Base-by-base conservation (phyloP, 169 alveolate species). In the Plasmodium chabaudi region DNA sequence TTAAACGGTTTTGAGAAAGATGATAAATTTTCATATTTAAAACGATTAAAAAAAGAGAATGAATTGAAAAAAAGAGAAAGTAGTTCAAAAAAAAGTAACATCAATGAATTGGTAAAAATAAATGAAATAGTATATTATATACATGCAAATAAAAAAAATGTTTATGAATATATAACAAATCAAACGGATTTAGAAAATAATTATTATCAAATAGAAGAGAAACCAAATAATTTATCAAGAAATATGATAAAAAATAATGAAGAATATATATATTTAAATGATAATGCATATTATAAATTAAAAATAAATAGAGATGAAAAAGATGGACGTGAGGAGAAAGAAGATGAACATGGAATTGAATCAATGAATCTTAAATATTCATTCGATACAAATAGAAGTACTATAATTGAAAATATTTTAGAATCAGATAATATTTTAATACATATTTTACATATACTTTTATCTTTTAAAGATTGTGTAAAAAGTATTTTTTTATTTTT, bases 191-290 rank as follows among this genome's bases (percentile, higher is more conserved):
- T 79, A 67, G 89, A 79, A 60, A 79, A 79, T 57, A 79, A 56
- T 42, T 79, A 79, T 65, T 79, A 79, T 79, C 89, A 79, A 69
- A 79, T 79, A 25, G 89, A 79, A n/a, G 89, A 79, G 63, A 79
- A 65, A 47, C 89, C 89, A 13, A 56, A 47, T 42, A 57, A 60
- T 17, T 12, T 79, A 23, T 15, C 82, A 13, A 9, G 70, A 3
- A 56, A 65, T 79, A 4, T 79, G 42, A 51, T 79, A 44, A 79
- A 44, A 39, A 70, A 79, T 13, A 79, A 79, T 79, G 89, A 79
- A 53, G 89, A 79, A 10, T 79, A 79, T 39, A 56, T 79, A 9
- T 79, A 79, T 47, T 25, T 79, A 55, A 79, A 79, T 69, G 89
- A 79, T 65, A 65, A 65, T 23, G 89, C 89, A 4, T 79, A 79